phyloP scores from a whole-genome alignment of 2,329 filamentous ascomycete species.

The Colletotrichum eremochloae region DNA sequence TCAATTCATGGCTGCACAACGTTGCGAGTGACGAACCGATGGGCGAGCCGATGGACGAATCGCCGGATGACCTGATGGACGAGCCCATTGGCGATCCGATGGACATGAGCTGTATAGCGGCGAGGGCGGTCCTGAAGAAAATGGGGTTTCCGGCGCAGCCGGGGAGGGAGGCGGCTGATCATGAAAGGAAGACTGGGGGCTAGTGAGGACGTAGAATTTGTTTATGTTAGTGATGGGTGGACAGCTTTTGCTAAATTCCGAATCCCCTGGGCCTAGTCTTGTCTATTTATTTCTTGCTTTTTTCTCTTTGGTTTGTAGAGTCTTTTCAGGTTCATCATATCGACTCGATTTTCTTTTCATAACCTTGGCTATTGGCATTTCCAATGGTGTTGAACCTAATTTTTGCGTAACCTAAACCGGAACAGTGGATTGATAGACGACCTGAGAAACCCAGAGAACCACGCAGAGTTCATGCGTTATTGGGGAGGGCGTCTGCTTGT shows the following conservation, averaged over 20 bases:
- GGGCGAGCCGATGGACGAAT: background rate
- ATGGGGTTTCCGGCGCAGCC: background rate
- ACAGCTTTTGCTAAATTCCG: background rate
- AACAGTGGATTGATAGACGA: too few species aligned
- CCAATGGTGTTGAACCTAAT: background rate
- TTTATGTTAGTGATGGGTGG: background rate
- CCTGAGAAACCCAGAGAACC: background rate
- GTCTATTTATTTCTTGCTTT: too few species aligned
- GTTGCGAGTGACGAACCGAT: too few species aligned
- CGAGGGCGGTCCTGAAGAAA: background rate
- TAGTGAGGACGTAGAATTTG: background rate
- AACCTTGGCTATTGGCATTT: background rate
- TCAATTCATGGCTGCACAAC: fast-evolving
- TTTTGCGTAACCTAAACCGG: too few species aligned
- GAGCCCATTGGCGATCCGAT: background rate
- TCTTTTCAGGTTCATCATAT: background rate
- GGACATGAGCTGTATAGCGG: background rate
- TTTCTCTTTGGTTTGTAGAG: background rate
- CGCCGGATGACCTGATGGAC: background rate
- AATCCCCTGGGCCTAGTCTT: background rate
- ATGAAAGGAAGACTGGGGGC: background rate
- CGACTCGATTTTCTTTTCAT: background rate
- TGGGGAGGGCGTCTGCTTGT: too few species aligned
- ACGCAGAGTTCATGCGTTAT: background rate
- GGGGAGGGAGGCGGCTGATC: background rate